Base-by-base conservation (phyloP, 306 rosid genomes). In the Biancaea sappan region DNA sequence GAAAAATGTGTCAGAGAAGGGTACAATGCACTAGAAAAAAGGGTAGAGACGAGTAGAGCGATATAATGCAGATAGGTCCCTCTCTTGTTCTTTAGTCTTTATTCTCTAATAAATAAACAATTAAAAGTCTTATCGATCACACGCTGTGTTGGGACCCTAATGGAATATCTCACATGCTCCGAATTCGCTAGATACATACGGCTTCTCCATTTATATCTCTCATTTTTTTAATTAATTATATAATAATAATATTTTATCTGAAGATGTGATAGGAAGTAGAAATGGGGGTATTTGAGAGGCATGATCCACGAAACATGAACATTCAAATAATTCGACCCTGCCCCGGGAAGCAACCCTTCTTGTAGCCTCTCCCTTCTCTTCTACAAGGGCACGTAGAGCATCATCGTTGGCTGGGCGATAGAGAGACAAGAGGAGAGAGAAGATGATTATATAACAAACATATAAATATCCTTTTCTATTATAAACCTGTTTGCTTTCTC, bases 231-330 rank as follows among this genome's bases (percentile, higher is more conserved):
- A 74, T 21, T 24, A 18, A 38, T 38, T 8, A 57, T 29, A 14
- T 8, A 4, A 34, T 22, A 6, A 8, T 0, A 0, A 41, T 13
- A 18, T 62, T 51, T 28, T n/a, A n/a, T n/a, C n/a, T n/a, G n/a
- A n/a, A n/a, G 2, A 44, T 15, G 1, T 43, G 21, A 15, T 15
- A 46, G 21, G 16, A 16, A 62, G 31, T 41, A 37, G 79, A 80
- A 52, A 47, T 41, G 31, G 21, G 81, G 79, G 7, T 51, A 73
- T 72, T 71, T 31, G 43, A 66, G 85, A 81, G 73, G 96, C 90
- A 87, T 90, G 94, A 92, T 83, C 73, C 87, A 71, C 72, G 51
- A 72, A 89, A 90, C 94, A 85, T 24, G 82, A 87, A 83, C 94
- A 87, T 78, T 48, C 61, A 75, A 88, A 86, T 78, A 50, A 83